Base-by-base conservation (phyloP, 371 early-diverging fungal genomes). In the Hamiltosporidium tvaerminnensis region DNA sequence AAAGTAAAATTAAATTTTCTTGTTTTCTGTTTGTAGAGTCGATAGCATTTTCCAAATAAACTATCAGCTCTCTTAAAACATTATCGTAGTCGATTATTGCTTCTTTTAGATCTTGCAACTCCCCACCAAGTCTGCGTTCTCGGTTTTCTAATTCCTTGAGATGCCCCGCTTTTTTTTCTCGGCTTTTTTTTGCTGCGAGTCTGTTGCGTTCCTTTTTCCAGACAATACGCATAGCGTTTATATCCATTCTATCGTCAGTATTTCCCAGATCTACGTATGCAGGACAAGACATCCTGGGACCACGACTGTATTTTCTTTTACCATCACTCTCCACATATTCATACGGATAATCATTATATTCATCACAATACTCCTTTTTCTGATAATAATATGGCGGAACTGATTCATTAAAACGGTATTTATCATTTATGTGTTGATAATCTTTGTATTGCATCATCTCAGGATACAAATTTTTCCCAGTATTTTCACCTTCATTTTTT, bases 181-280 rank as follows among this genome's bases (percentile, higher is more conserved):
- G 54, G 63, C 69, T 65, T 53, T 65, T 75, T 53, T 70, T 72
- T 12, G 77, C 77, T 33, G 77, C 77, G 37, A 75, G 35, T 47
- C 73, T 47, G 67, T 77, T 77, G 54, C 67, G 72, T 53, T 77
- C 75, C 59, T 73, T 72, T 57, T 70, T 70, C 59, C 64, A 64
- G 1, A 67, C 59, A 30, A 52, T 64, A 32, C 59, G 59, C 50
- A 71, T 49, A 33, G 57, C 50, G 32, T 71, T 61, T 48, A 54
- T 57, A 49, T 71, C 72, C 12, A 4, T 4, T 9, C 9, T 38
- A 4, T n/a, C 33, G 44, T 39, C 10, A n/a, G n/a, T n/a, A n/a
- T n/a, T n/a, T n/a, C n/a, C n/a, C n/a, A n/a, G n/a, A n/a, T n/a
- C n/a, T n/a, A n/a, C n/a, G n/a, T n/a, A n/a, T n/a, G n/a, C n/a